These are phyloP conservation scores for Penicillium parvum DNA, from an alignment of 495 filamentous ascomycete species.

Conservation along the genomic window DNA sequence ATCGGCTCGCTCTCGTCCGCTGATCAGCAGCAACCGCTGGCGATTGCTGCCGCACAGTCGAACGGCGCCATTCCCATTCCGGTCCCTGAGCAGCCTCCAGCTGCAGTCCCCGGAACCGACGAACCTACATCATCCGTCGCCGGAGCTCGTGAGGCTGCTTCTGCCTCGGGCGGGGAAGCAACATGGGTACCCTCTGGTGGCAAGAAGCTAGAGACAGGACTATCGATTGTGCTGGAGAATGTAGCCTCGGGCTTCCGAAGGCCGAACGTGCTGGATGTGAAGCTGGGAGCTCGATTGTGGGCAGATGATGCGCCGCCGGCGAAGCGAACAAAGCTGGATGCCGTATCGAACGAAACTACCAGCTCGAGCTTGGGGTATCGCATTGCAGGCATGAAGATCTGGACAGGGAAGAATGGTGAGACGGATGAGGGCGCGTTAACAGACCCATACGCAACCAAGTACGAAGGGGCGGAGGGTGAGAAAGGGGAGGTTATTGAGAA, in stretches of 20 bases:
- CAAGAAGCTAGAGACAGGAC: slow-evolving; percentile 63
- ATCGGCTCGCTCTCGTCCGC: slow-evolving; percentile 66
- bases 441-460: slow-evolving; percentile 39
- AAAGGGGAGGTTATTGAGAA: slow-evolving; percentile 38
- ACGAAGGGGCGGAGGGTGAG: slow-evolving; percentile 35
- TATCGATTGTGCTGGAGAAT: slow-evolving; percentile 84
- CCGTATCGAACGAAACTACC: slow-evolving; percentile 73
- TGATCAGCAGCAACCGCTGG: slow-evolving; percentile 47
- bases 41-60: slow-evolving; percentile 40
- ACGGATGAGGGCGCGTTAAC: slow-evolving; percentile 35
- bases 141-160: too few species aligned
- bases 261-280: slow-evolving; percentile 93
- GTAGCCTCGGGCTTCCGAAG: slow-evolving; percentile 73
- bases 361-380: slow-evolving; percentile 77
- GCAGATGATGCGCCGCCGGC: slow-evolving; percentile 72
- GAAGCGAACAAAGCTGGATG: slow-evolving; percentile 76
- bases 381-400: slow-evolving; percentile 92
- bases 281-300: slow-evolving; percentile 83
- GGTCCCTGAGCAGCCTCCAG: slow-evolving; percentile 9
- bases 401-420: slow-evolving; percentile 57
- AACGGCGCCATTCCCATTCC: slow-evolving; percentile 38
- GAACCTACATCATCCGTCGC: too few species aligned
- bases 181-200: slow-evolving; percentile 48
- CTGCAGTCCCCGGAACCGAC: slow-evolving; percentile 1
- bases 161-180: too few species aligned